Evolutionary conservation across 2,329 filamentous ascomycete species (phyloP), one percentile per base, ranked within the genome.

Genomic region (Scedosporium boydii): DNA sequence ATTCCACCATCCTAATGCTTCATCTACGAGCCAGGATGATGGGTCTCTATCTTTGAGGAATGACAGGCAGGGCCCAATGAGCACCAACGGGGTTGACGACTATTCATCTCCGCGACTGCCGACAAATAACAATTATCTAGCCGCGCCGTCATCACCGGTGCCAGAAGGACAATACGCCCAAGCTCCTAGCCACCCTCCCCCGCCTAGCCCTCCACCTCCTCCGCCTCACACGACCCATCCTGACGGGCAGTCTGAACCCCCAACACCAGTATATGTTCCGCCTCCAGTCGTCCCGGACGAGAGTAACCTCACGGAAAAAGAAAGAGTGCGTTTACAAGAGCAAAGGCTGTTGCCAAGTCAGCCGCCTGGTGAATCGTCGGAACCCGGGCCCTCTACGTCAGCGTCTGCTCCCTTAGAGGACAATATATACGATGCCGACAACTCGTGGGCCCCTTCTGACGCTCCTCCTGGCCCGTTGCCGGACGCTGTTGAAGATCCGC

Each of bases 321-420:
- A 96, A 64, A 86, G 87, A 58, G 76, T 95, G 63, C 84, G 87
- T 57, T 84, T 85, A 63, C 91, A 91, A 48, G 93, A 97, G 75
- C 83, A 88, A 67, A 83, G 87, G 57, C 77, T 97, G 4, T 75
- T 97, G 23, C 93, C 93, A 2, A 96, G 92, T 69, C 87, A 87
- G 68, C 93, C 89, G 12, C 78, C 64, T 7, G 68, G 60, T 66
- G 70, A 63, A 59, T 73, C 62, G 72, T 83, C 82, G 6, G 74
- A 68, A 1, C 66, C 69, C 23, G 64, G 66, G 2, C 61, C 66
- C 26, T 64, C 68, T 5, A 62, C 62, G 7, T 66, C 66, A 6
- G 73, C 73, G 5, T 64, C 67, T 6, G 63, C 65, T 10, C 66
- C 66, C 5, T 72, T 74, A 14, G 78, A 82, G 46, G 82, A 86